Conservation (phyloP, 305 asterid genomes). For the Solanum hybrid region DNA sequence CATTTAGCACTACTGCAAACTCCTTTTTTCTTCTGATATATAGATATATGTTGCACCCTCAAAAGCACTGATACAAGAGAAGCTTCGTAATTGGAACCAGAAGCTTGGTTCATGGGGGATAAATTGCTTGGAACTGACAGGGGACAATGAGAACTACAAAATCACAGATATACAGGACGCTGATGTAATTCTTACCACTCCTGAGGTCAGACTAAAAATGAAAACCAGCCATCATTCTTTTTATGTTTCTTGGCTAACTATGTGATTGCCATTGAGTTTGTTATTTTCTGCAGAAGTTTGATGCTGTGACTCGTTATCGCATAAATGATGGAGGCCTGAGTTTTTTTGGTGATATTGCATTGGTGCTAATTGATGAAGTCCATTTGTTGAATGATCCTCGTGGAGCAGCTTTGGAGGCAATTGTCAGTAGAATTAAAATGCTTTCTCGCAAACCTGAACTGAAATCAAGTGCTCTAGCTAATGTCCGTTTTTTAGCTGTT, state of each 20-base stretch:
- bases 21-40: conserved; percentile 15
- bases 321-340: conserved; percentile 87
- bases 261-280: not conserved
- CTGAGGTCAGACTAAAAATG: conserved; percentile 55
- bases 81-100: conserved; percentile 79
- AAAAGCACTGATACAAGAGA: conserved; percentile 96
- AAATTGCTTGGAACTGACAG: conserved; percentile 83
- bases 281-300: conserved; percentile 59
- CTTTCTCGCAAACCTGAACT: conserved; percentile 68
- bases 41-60: conserved; percentile 91
- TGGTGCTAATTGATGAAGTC: conserved; percentile 93
- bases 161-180: conserved; percentile 71
- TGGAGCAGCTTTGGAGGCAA: conserved; percentile 95
- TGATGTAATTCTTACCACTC: conserved; percentile 92
- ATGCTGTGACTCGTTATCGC: conserved; percentile 90
- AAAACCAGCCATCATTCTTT: not conserved
- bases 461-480: conserved; percentile 73
- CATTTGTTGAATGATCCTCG: conserved; percentile 94
- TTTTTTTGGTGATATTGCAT: conserved; percentile 89
- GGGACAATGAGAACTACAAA: conserved; percentile 78
- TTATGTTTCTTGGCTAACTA: not conserved
- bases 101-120: conserved; percentile 75
- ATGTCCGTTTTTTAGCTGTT: conserved; percentile 84
- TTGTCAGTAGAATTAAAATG: conserved; percentile 91
- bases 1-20: not conserved